Conservation (phyloP, 768 basidiomycete species). For the Leccinum longicurvipes region DNA sequence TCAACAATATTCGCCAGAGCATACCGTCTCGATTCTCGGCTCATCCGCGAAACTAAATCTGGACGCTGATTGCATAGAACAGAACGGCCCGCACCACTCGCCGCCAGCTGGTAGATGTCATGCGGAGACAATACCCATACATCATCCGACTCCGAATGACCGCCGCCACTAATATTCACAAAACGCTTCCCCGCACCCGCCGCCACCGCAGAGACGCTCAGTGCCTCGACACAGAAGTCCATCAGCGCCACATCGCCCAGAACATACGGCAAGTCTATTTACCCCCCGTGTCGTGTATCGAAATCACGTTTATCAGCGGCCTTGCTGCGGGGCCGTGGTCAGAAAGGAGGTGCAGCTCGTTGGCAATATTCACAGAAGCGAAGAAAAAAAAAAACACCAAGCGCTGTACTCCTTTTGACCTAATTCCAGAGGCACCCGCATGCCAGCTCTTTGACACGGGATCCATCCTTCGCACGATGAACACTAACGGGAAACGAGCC, state of each 20-base stretch:
- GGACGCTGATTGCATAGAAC: too few relatives aligned
- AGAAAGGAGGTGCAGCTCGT: neutral
- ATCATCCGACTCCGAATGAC: constrained; percentile 1
- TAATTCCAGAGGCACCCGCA: neutral
- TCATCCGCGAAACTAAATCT: neutral
- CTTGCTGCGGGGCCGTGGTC: neutral
- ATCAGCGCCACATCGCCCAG: constrained; percentile 4
- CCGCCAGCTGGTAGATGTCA: neutral
- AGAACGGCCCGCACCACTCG: neutral
- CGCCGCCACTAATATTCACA: constrained; percentile 2
- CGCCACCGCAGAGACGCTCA: constrained; percentile 22
- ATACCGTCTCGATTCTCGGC: neutral
- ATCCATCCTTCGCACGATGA: neutral
- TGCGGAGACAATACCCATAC: neutral
- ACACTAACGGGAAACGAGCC: neutral
- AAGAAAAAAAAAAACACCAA: neutral
- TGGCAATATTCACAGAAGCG: neutral
- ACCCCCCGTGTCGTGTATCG: constrained; percentile 8
- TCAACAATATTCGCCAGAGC: neutral
- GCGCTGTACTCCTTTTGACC: neutral
- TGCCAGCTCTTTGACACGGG: too few relatives aligned
- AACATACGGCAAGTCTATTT: constrained; percentile 7
- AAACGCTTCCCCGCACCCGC: constrained; percentile 20
- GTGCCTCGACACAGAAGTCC: neutral
- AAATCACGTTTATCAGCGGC: constrained; percentile 1